Percentiles rank a stretch among this genome's conserved stretches.
These are phyloP conservation scores for Pythium guiyangense DNA, from an alignment of 352 stramenopile species.

Conservation along the genomic window DNA sequence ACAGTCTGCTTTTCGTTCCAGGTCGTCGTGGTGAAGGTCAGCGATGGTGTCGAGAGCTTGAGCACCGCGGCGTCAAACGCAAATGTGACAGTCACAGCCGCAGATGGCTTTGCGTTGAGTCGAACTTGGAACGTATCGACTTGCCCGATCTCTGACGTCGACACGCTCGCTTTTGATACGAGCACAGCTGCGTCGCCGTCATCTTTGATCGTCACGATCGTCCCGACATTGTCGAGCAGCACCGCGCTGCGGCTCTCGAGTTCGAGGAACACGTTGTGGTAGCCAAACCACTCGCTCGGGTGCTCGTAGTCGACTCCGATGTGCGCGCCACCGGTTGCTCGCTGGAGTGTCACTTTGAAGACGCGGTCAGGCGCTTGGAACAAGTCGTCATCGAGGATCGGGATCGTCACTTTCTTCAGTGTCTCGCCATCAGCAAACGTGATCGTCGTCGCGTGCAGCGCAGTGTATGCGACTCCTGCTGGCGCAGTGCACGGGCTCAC, in stretches of 20 bases:
- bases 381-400: constrained; percentile 53
- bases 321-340: constrained; percentile 45
- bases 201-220: constrained; percentile 66
- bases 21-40: constrained; percentile 41
- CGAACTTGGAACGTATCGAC: constrained; percentile 37
- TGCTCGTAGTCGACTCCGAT: constrained; percentile 61
- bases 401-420: constrained; percentile 38
- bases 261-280: constrained; percentile 30
- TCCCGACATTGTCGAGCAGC: constrained; percentile 53
- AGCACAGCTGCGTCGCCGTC: constrained; percentile 58
- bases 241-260: constrained; percentile 30
- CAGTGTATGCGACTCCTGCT: constrained; percentile 37
- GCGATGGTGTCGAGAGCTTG: constrained; percentile 15
- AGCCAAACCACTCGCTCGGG: constrained; percentile 43
- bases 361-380: constrained; percentile 61
- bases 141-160: constrained; percentile 64
- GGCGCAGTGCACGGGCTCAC: constrained; percentile 57
- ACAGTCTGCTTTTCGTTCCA: constrained; percentile 37
- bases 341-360: constrained; percentile 55
- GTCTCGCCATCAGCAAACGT: constrained; percentile 44
- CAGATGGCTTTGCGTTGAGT: constrained; percentile 46
- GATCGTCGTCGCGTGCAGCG: constrained; percentile 39
- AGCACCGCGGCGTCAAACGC: constrained; percentile 13
- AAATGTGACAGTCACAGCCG: constrained; percentile 32
- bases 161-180: constrained; percentile 57